Evolutionary conservation across 2,329 filamentous ascomycete species (phyloP), one percentile per base, ranked within the genome.

Genomic region (Beauveria caledonica): DNA sequence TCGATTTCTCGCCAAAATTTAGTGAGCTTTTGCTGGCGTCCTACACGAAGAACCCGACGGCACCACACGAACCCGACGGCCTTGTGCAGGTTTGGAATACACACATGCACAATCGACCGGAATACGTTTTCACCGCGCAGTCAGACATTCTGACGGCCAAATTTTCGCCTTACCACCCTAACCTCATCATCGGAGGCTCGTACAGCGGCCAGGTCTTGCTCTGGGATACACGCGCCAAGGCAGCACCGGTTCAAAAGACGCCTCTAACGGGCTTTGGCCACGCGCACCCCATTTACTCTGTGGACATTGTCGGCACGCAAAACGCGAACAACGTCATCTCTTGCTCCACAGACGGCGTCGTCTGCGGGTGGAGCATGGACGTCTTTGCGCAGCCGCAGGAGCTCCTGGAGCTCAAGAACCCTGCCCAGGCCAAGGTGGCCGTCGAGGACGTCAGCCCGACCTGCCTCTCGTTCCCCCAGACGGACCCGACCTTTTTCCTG

Each of bases 321-420:
- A 99, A 99, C 72, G 94, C 94, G 62, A 96, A 97, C 77, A 99
- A 97, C 73, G 96, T 99, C 71, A 89, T 99, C 67, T 97, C 92
- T 39, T 93, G 91, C 72, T 97, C 92, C 1, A 99, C 94, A 0
- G 94, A 99, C 70, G 94, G 94, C 59, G 91, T 96, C 10, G 91
- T 97, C 46, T 99, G 94, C 73, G 90, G 92, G 52, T 99, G 94
- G 94, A 92, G 90, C 60, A 91, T 97, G 64, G 95, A 99, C 73
- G 97, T 99, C 85, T 89, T 99, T 63, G 91, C 93, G 1, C 91
- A 97, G 73, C 94, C 94, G 0, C 93, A 97, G 74, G 94, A 99
- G 77, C 87, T 92, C 60, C 84, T 99, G 46, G 91, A 96, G 68
- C 81, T 99, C 13, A 88, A 87, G 62, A 90, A 92, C 2, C 93